Evolutionary conservation across 2,329 filamentous ascomycete species (phyloP), one percentile per base, ranked within the genome.

Genomic region (Beauveria caledonica): DNA sequence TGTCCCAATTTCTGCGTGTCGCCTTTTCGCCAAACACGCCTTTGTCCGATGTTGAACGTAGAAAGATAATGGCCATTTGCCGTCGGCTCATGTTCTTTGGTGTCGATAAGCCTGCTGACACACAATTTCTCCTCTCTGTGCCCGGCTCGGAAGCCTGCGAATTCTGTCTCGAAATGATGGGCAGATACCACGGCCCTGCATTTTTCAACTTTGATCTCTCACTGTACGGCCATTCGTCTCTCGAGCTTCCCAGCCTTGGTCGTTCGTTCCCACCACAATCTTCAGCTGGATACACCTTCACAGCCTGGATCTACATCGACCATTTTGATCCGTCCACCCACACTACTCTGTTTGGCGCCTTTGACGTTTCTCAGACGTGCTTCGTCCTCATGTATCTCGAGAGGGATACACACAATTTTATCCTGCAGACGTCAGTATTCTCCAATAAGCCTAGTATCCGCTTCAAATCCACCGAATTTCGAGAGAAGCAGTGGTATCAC

Each of bases 171-270:
- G 81, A 86, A 57, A 87, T 89, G 70, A 84, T 95, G 65, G 85
- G 86, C 64, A 80, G 80, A 53, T 91, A 93, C 62, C 86, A 87
- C 64, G 84, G 86, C 15, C 91, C 94, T 6, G 85, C 92, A 0
- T 92, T 90, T 71, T 88, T 99, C 66, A 92, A 97, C 67, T 97
- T 99, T 73, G 94, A 99, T 71, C 79, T 99, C 23, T 94, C 92
- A 1, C 77, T 91, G 17, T 82, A 92, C 71, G 95, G 95, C 0
- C 93, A 91, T 73, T 89, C 90, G 15, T 96, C 94, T 0, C 84
- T 97, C 63, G 95, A 99, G 71, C 78, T 99, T 29, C 85, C 91
- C 8, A 92, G 86, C n/a, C 78, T 99, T 27, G 91, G 91, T 6
- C 86, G 89, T 36, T 76, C 85, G 1, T 99, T 99, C 68, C 95